Evolutionary conservation across 2,329 filamentous ascomycete genomes (phyloP).

Genomic region (Westerdykella sp.): DNA sequence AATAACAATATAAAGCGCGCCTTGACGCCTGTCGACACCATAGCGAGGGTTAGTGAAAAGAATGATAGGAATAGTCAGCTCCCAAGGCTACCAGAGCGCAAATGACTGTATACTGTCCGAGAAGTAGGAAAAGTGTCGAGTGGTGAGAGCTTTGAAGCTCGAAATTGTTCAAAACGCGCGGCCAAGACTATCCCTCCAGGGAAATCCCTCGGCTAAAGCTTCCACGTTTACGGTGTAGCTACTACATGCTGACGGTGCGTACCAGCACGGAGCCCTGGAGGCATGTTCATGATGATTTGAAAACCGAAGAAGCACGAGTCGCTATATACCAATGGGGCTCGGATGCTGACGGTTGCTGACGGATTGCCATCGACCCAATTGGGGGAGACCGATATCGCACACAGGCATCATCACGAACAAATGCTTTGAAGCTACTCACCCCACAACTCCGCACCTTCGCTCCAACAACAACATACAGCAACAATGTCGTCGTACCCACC

Average conservation of each 20-base stretch:
- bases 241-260: background rate
- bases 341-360: slow-evolving; percentile 22
- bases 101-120: background rate
- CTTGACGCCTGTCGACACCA: slow-evolving; percentile 25
- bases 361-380: slow-evolving; percentile 5
- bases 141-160: background rate
- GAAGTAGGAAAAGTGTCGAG: too few relatives aligned
- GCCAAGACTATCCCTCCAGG: too few relatives aligned
- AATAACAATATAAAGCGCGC: slow-evolving; percentile 42
- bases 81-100: background rate
- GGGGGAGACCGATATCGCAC: slow-evolving; percentile 31
- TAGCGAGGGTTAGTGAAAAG: slow-evolving; percentile 7
- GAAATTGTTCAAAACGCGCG: slow-evolving; percentile 2
- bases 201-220: slow-evolving; percentile 2
- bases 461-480: slow-evolving; percentile 1
- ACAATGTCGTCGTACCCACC: slow-evolving; percentile 52
- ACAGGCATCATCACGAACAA: background rate
- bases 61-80: background rate
- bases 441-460: background rate
- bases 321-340: slow-evolving; percentile 11
- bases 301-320: slow-evolving; percentile 3
- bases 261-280: background rate
- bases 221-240: background rate
- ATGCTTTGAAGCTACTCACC: background rate
- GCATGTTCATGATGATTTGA: background rate